Percentiles rank a stretch among this genome's conserved stretches.
Evolutionary conservation across 441 rosid genomes (phyloP).

Genomic region (Daphne laureola): DNA sequence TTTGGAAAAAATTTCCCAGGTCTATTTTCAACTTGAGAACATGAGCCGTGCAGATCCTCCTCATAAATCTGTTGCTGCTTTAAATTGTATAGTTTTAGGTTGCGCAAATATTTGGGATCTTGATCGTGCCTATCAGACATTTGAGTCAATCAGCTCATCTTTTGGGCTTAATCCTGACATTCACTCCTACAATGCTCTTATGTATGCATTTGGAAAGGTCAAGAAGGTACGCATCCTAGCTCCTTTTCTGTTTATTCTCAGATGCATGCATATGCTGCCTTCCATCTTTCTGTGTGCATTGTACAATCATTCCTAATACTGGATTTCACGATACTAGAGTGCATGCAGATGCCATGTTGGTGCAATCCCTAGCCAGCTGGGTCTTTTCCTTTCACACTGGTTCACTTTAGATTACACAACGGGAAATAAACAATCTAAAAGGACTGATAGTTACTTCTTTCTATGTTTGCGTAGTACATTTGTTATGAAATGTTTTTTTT

Average conservation of each 20-base stretch:
- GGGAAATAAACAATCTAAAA: no score
- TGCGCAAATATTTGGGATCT: slow-evolving; percentile 96
- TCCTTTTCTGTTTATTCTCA: not conserved
- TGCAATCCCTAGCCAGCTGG: no score
- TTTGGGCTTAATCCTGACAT: slow-evolving; percentile 77
- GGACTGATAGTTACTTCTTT: no score
- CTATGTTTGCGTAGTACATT: no score
- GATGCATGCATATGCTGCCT: no score
- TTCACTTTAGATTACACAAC: no score
- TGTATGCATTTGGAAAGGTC: slow-evolving; percentile 78
- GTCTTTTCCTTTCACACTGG: no score
- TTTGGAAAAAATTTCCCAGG: slow-evolving; percentile 36
- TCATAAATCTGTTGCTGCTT: slow-evolving; percentile 86
- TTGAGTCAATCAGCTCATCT: slow-evolving; percentile 69
- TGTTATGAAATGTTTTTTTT: no score
- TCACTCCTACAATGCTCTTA: slow-evolving; percentile 78
- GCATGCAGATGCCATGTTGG: no score
- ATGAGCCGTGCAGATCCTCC: slow-evolving; percentile 66
- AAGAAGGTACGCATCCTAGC: slow-evolving; percentile 54
- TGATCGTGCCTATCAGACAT: slow-evolving; percentile 93
- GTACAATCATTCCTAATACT: no score
- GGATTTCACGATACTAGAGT: no score
- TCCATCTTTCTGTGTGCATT: no score
- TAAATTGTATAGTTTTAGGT: slow-evolving; percentile 86
- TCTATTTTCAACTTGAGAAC: slow-evolving; percentile 82